Evolutionary conservation across 1,284 basidiomycete species (phyloP), one percentile per base, ranked within the genome.

Genomic region (Microstroma glucosiphilum): DNA sequence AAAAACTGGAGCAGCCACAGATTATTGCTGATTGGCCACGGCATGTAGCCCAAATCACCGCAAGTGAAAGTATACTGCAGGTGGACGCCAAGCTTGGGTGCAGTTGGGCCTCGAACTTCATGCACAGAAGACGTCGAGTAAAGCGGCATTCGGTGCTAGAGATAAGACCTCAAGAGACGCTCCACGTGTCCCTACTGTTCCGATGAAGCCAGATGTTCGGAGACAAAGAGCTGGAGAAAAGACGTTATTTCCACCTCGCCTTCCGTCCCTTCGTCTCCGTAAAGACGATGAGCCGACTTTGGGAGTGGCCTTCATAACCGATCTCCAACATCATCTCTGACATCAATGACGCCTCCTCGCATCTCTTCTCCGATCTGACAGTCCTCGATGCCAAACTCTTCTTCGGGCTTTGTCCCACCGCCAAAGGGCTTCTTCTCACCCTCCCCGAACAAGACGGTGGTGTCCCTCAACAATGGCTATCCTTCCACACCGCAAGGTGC

Each of bases 391-490:
- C 15, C 43, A 21, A 4, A 17, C 4, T 17, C 43, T 12, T 48
- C 17, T 48, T 48, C 43, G 17, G 43, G 13, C 43, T 26, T 23
- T 21, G 25, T 23, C 51, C 51, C 51, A 13, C 51, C 51, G 7
- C 51, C 51, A 19, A 54, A 54, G 51, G 51, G 51, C 51, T 54
- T 19, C 51, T 54, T 54, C 51, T 23, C n/a, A 15, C 51, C 51
- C 17, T 15, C 51, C 6, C 51, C 51, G 13, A 54, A 6, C n/a
- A 54, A 25, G 51, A 26, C 51, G 26, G 26, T 25, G 17, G 26
- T 25, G 15, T 19, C 51, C 15, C 21, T 54, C 51, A 26, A 54
- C 25, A 26, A 21, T 23, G 51, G 51, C 51, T 21, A n/a, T 12
- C 21, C 21, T 17, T 21, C 15, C 17, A 21, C 17, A 12, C 15